These are phyloP conservation scores for Magnaporthales sp. DNA, from an alignment of 2,329 filamentous ascomycete genomes.

Conservation along the genomic window DNA sequence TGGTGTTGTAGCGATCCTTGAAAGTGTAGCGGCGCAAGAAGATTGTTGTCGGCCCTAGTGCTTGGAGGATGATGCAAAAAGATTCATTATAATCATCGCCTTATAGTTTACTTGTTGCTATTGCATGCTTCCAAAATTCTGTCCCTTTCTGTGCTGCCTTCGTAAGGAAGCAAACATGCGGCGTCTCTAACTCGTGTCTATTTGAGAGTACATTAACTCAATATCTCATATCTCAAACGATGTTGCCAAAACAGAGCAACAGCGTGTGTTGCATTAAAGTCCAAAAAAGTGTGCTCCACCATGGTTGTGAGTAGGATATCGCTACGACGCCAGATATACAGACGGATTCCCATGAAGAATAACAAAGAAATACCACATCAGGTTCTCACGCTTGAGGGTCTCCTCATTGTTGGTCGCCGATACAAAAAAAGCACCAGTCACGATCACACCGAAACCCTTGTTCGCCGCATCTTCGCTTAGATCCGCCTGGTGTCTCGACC, in stretches of 20 bases:
- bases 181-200: neutral
- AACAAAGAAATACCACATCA: neutral
- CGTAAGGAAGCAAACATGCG: neutral
- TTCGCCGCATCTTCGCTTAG: slow-evolving; percentile 41
- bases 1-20: neutral
- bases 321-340: too few relatives aligned
- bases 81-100: neutral
- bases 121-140: neutral
- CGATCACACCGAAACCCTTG: slow-evolving; percentile 46
- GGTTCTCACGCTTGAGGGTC: neutral
- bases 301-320: neutral
- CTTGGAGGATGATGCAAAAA: neutral
- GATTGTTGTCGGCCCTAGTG: neutral
- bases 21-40: neutral
- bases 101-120: neutral
- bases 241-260: neutral
- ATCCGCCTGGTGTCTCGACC: slow-evolving; percentile 40
- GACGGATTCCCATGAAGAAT: neutral
- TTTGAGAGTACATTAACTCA: neutral
- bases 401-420: slow-evolving; percentile 16
- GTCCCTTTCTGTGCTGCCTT: neutral
- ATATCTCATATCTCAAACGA: neutral
- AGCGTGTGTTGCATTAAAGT: neutral
- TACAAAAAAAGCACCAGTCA: slow-evolving; percentile 53
- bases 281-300: neutral